Evolutionary conservation across 164 flowering plant genomes (phyloP).

Genomic region (Dillenia turbinata): DNA sequence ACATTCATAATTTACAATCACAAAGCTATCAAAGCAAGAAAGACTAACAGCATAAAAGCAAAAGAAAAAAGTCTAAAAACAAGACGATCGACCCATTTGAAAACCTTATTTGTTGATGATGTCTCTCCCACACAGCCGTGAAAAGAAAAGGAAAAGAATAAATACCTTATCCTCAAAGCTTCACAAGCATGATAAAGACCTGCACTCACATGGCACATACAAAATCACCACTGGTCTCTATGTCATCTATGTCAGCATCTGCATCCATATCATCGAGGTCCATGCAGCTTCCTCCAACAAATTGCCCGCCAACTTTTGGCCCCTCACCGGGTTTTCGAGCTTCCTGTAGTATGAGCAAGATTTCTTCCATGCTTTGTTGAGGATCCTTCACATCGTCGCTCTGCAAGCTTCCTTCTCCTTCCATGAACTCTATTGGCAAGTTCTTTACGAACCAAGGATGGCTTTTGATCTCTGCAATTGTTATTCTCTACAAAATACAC

Average conservation of each 20-base stretch:
- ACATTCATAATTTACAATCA: too few species aligned
- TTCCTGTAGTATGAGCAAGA: constrained; percentile 62
- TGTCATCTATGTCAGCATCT: constrained; percentile 72
- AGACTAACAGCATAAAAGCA: too few species aligned
- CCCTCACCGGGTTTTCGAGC: constrained; percentile 48
- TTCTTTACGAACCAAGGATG: constrained; percentile 65
- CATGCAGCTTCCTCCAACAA: constrained; percentile 50
- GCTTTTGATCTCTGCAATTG: constrained; percentile 48
- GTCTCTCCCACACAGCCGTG: too few species aligned
- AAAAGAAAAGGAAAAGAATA: neutral
- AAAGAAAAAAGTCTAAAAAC: too few species aligned
- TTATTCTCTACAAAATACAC: constrained; percentile 44
- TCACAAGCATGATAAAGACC: neutral
- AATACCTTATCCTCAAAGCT: constrained; percentile 9
- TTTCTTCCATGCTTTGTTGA: constrained; percentile 63
- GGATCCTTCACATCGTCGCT: constrained; percentile 22
- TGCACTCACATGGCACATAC: constrained; percentile 51
- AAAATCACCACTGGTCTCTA: constrained; percentile 75
- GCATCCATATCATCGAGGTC: constrained; percentile 70
- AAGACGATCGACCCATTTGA: too few species aligned
- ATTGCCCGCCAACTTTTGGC: constrained; percentile 26
- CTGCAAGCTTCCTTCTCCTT: constrained; percentile 29
- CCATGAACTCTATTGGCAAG: constrained; percentile 41
- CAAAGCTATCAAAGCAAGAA: too few species aligned
- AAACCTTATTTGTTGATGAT: too few species aligned